A percentile compares a stretch with the other conserved stretches of the same genome.
Evolutionary conservation across 305 asterid species (phyloP).

Genomic region (Plantago coronopus): DNA sequence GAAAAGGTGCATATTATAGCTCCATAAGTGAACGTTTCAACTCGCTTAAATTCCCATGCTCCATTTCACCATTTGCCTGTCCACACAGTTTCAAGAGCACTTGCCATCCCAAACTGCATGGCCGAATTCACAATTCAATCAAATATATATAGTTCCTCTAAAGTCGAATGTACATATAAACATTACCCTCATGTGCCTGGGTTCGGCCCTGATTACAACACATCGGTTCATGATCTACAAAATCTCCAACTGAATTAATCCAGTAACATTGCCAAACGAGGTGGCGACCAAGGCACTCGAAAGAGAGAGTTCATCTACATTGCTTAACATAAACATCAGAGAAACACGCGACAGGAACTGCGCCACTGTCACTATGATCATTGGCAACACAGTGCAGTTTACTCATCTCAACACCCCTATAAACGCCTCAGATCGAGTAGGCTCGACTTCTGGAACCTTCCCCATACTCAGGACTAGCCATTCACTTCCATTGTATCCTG

Average conservation of each 20-base stretch:
- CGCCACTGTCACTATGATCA: constrained; percentile 3
- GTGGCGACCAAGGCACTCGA: constrained; percentile 2
- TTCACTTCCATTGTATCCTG: too few species aligned
- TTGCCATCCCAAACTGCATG: constrained; percentile 4
- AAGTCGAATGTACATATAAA: too few species aligned
- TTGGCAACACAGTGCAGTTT: constrained; percentile 4
- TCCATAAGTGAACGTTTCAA: constrained; percentile 26
- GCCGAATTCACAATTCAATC: too few species aligned
- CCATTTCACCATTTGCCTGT: constrained; percentile 7
- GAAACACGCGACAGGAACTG: constrained; percentile 2
- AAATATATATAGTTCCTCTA: too few species aligned
- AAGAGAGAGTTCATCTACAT: constrained; percentile 8
- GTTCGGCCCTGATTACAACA: too few species aligned
- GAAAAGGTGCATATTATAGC: constrained; percentile 35
- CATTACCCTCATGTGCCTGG: too few species aligned
- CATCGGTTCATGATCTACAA: too few species aligned
- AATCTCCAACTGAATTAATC: too few species aligned
- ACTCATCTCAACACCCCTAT: too few species aligned
- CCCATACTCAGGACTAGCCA: too few species aligned
- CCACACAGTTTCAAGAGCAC: constrained; percentile 8
- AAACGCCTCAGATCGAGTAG: too few species aligned
- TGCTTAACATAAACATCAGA: constrained; percentile 1
- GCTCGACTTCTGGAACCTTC: too few species aligned
- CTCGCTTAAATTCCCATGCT: constrained; percentile 1
- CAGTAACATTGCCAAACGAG: background rate